Percentiles rank a stretch among this genome's conserved stretches.
These are phyloP conservation scores for Phytophthora niederhauseri DNA, from an alignment of 352 stramenopile species.

Conservation along the genomic window DNA sequence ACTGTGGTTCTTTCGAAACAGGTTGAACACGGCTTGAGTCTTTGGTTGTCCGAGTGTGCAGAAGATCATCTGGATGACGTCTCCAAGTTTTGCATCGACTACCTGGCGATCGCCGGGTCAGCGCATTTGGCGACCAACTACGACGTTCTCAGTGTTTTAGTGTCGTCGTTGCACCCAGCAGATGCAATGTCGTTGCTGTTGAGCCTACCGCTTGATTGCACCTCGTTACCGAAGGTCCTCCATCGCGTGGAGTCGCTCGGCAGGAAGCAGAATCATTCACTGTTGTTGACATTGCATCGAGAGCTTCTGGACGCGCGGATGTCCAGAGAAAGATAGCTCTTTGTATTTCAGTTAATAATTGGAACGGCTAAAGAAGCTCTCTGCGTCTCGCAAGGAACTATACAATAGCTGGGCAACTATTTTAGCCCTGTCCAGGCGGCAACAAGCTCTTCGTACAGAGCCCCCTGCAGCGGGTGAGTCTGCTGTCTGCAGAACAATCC, in stretches of 20 bases:
- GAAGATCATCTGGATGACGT: background rate
- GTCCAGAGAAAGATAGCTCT: background rate
- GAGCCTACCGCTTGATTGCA: conserved; percentile 13
- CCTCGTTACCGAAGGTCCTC: background rate
- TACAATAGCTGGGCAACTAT: background rate
- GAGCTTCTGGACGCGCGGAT: conserved; percentile 5
- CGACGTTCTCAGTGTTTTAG: conserved; percentile 7
- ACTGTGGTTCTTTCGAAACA: conserved; percentile 1
- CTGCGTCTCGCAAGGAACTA: too few species aligned
- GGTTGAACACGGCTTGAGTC: conserved; percentile 12
- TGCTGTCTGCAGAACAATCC: conserved; percentile 15
- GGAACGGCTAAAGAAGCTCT: background rate
- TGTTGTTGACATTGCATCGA: conserved; percentile 1
- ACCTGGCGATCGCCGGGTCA: background rate
- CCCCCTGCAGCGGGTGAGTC: conserved; percentile 13
- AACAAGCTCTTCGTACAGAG: conserved; percentile 20
- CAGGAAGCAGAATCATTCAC: too few species aligned
- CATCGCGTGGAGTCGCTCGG: background rate
- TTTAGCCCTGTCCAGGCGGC: background rate
- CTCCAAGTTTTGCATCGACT: background rate
- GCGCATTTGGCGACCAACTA: background rate
- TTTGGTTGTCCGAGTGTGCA: conserved; percentile 10
- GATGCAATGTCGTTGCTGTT: conserved; percentile 10
- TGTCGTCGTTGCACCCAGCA: conserved; percentile 3
- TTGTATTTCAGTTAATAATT: too few species aligned